Evolutionary conservation across 371 early-diverging fungal species (phyloP), one percentile per base, ranked within the genome.

Genomic region (Mortierella sp.): DNA sequence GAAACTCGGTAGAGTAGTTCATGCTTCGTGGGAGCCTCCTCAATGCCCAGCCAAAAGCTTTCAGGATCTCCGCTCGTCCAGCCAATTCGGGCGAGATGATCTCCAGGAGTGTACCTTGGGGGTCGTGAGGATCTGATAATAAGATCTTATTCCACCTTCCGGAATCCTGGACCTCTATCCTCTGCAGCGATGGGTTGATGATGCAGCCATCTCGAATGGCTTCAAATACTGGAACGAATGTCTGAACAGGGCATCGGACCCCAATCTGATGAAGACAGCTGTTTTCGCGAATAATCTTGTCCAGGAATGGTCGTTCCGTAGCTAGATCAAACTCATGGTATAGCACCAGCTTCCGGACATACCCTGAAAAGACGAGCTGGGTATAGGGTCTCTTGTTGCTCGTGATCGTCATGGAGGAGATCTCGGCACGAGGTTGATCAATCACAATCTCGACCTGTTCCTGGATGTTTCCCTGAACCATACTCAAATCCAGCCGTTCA

Each of bases 351-450:
- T 48, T 57, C 13, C 25, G 54, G 14, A 69, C 58, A 48, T 54
- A 31, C 25, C 69, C 69, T 14, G 62, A 62, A 25, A 57, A 48
- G 4, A 46, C 54, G n/a, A 69, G 37, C 6, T 54, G 45, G 13
- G 63, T 57, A 44, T 61, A 69, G 10, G 55, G 62, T 28, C 28
- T 22, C 58, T 41, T 52, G 41, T 62, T 69, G 56, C 57, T 62
- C 54, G 47, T 21, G 28, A 69, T 57, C 6, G 34, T 21, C 39
- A 69, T 41, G n/a, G 56, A 57, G 34, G 43, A 24, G 17, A 69
- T 69, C 54, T 69, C 60, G 10, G 56, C 62, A 19, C 40, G 52
- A 24, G 67, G 67, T 25, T 69, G 58, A 2, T 31, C 39, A 13
- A 69, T 47, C 25, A 22, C 10, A 5, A 69, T 37, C 25, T 60